These are phyloP conservation scores for Calonectria montana DNA, from an alignment of 2,329 filamentous ascomycete species.

Conservation along the genomic window DNA sequence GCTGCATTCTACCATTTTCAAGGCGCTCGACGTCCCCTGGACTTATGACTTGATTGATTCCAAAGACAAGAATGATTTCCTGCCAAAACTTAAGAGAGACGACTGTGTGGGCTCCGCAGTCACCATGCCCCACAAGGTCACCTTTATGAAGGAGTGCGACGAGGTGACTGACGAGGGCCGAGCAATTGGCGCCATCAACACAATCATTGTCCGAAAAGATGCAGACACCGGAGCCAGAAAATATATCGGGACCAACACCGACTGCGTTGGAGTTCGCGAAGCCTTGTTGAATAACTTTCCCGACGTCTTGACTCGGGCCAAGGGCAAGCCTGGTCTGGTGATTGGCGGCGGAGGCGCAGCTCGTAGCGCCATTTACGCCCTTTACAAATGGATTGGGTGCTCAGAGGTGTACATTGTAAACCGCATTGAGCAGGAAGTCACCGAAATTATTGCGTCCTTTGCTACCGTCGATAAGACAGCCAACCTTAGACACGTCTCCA, in stretches of 20 bases:
- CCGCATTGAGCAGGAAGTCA: constrained; percentile 9
- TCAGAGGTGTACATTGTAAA: constrained; percentile 20
- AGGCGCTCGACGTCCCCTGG: constrained; percentile 18
- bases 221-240: background rate
- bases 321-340: constrained; percentile 11
- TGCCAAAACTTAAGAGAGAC: constrained; percentile 13
- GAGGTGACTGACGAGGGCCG: constrained; percentile 19
- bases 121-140: constrained; percentile 23
- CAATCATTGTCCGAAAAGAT: constrained; percentile 10
- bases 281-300: constrained; percentile 19
- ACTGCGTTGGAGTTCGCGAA: constrained; percentile 19
- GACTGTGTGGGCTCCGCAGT: constrained; percentile 20
- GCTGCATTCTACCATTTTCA: constrained; percentile 20
- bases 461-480: background rate
- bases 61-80: constrained; percentile 15
- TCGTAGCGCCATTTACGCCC: constrained; percentile 10
- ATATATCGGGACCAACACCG: constrained; percentile 23
- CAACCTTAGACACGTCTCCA: background rate
- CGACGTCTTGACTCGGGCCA: background rate
- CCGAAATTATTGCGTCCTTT: constrained; percentile 12
- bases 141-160: constrained; percentile 19
- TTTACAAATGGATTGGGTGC: constrained; percentile 18
- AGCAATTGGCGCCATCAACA: constrained; percentile 22
- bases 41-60: constrained; percentile 15
- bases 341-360: constrained; percentile 21